A percentile compares a stretch with the other conserved stretches of the same genome.
These are phyloP conservation scores for Solanum clarkiae DNA, from an alignment of 257 asterid genomes.

Conservation along the genomic window DNA sequence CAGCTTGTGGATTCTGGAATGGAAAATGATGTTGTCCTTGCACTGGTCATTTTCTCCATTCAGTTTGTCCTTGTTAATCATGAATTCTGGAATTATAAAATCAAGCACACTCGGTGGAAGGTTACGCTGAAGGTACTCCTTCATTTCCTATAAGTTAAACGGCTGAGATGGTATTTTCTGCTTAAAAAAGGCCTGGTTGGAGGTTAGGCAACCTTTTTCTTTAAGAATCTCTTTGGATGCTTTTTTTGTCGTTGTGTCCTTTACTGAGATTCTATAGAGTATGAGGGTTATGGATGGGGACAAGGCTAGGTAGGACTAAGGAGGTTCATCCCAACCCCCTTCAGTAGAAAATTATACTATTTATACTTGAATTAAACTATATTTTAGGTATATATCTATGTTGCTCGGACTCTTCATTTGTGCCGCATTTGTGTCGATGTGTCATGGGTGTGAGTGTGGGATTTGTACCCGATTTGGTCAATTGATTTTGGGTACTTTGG, in stretches of 20 bases:
- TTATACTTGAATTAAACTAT: not conserved
- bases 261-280: not conserved
- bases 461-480: not conserved
- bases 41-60: slow-evolving; percentile 71
- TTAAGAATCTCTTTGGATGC: not conserved
- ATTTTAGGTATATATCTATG: not conserved
- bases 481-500: not conserved
- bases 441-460: not conserved
- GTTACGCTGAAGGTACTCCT: slow-evolving; percentile 73
- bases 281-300: not conserved
- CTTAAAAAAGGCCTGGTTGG: not conserved
- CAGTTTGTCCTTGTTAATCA: slow-evolving; percentile 90
- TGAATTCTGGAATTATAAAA: slow-evolving; percentile 76
- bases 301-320: not conserved
- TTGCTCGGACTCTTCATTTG: not conserved
- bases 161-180: not conserved
- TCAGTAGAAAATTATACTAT: too few species aligned
- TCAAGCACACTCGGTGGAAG: slow-evolving; percentile 82
- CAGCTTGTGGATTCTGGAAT: slow-evolving; percentile 70
- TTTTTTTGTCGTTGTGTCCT: not conserved
- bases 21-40: slow-evolving; percentile 62
- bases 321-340: not conserved
- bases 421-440: not conserved
- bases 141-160: not conserved
- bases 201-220: not conserved